Percentiles rank a stretch among this genome's conserved stretches.
Evolutionary conservation across 192 early-diverging fungal genomes (phyloP).

Genomic region (Cladochytrium replicatum): DNA sequence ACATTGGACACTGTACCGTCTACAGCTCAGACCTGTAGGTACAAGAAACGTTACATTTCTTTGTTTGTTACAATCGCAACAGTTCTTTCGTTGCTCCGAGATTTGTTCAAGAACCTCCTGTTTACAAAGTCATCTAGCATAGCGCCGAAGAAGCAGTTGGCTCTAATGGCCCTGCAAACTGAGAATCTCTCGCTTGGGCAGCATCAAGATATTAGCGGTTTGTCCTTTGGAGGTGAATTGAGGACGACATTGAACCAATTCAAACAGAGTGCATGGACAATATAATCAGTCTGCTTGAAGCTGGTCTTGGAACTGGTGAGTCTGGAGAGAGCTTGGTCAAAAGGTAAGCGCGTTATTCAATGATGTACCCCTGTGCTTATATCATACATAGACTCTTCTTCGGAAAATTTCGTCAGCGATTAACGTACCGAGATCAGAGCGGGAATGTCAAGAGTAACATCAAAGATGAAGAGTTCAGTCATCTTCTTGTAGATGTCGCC

Average conservation of each 20-base stretch:
- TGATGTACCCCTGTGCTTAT: background rate
- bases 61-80: no score
- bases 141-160: no score
- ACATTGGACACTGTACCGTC: no score
- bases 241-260: background rate
- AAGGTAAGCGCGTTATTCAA: background rate
- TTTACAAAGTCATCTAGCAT: no score
- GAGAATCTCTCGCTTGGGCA: constrained; percentile 19
- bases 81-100: no score
- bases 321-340: background rate
- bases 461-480: constrained; percentile 28
- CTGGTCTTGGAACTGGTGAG: background rate
- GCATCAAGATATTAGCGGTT: constrained; percentile 34
- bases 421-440: constrained; percentile 7
- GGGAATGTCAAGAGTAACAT: constrained; percentile 3
- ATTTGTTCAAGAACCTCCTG: no score
- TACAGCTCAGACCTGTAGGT: no score
- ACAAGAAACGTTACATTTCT: no score
- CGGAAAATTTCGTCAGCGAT: constrained; percentile 21
- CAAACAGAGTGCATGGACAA: constrained; percentile 31
- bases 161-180: constrained; percentile 6
- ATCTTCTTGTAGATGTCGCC: constrained; percentile 22
- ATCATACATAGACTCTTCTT: constrained; percentile 20
- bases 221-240: background rate
- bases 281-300: constrained; percentile 24